These are phyloP conservation scores for Barnettozyma salicaria DNA, from an alignment of 805 yeast genomes.

Conservation along the genomic window DNA sequence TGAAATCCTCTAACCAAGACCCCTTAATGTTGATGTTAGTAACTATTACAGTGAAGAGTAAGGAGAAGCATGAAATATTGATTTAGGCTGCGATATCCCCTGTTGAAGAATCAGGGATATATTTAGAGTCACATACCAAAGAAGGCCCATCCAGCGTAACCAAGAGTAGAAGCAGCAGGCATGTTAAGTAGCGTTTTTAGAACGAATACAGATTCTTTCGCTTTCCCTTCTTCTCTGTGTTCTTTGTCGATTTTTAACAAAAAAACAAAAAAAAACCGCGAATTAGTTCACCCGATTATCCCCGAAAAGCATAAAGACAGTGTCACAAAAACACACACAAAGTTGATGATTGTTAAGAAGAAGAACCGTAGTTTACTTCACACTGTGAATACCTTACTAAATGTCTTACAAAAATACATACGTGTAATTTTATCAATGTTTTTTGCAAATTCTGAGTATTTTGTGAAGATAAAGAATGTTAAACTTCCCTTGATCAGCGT, in stretches of 20 bases:
- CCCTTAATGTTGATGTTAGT: slow-evolving; percentile 23
- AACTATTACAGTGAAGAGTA: background rate
- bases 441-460: no score
- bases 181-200: slow-evolving; percentile 2
- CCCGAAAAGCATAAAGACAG: no score
- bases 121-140: slow-evolving; percentile 27
- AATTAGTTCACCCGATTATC: no score
- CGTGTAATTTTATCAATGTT: no score
- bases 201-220: background rate
- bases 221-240: background rate
- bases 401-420: no score
- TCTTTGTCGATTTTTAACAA: slow-evolving; percentile 7
- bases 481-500: slow-evolving; percentile 27
- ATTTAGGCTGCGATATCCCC: no score
- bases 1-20: slow-evolving; percentile 40
- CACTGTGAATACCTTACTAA: no score
- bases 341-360: no score
- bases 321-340: no score
- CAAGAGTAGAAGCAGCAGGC: slow-evolving; percentile 24
- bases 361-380: no score
- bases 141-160: slow-evolving; percentile 33
- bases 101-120: background rate
- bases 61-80: no score
- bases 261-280: no score
- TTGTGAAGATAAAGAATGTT: slow-evolving; percentile 22